Evolutionary conservation across 2,329 filamentous ascomycete species (phyloP), one percentile per base, ranked within the genome.

Genomic region (Penicillium sp.): DNA sequence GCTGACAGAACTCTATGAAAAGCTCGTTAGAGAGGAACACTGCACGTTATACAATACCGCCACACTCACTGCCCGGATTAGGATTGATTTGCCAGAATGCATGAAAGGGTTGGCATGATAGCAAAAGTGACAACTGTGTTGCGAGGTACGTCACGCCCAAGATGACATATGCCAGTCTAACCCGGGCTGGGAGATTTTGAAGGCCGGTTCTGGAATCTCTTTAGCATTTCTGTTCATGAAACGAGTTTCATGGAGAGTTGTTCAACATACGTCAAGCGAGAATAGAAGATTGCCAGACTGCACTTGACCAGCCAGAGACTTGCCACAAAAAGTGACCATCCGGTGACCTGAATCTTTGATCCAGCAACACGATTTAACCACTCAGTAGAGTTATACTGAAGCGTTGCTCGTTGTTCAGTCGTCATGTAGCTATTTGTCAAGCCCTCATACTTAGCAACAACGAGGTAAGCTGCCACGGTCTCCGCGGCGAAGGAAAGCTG

Each of bases 11-110:
- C 63, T 77, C 79, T 79, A 11, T 21, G 5, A 2, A 44, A 6
- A 16, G 16, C 48, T 19, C 55, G 29, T 46, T n/a, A 50, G n/a
- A 31, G 14, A 5, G 2, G 2, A 6, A 21, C 3, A 22, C 8
- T 13, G n/a, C 3, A 19, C 16, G n/a, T 21, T 9, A n/a, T 11
- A 11, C 21, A 22, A 33, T 8, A 5, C 3, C 13, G 11, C 10
- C 9, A 4, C 13, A 74, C 80, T 70, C 63, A 83, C 81, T 77
- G 21, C 83, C 82, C 0, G 84, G 84, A 33, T 86, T 73, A 0
- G 84, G 84, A 48, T 77, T 73, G 44, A 86, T 84, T 64, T 86
- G 83, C 83, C 84, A 86, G 64, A 82, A 81, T n/a, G 74, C 75
- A 35, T 73, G 63, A 49, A 86, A 78, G 0, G 83, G 83, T 10